A percentile compares a stretch with the other conserved stretches of the same genome.
Conservation (phyloP, 2,329 filamentous ascomycete species). For the Cytospora leucostoma region DNA sequence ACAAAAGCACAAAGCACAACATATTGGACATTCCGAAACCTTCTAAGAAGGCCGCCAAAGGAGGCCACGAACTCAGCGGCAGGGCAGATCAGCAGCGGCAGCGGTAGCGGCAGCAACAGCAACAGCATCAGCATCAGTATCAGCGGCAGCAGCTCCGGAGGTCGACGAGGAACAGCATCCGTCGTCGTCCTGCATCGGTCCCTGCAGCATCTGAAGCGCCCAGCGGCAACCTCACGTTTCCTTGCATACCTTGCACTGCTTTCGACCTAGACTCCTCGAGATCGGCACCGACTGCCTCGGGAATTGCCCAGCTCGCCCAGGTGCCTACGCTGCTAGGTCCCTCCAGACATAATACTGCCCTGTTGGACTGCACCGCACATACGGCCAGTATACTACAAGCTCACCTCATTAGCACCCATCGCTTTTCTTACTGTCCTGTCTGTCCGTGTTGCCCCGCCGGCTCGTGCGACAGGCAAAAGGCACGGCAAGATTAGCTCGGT, state of each 20-base stretch:
- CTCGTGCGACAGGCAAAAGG: constrained; percentile 18
- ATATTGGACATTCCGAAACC: not conserved
- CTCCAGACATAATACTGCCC: not conserved
- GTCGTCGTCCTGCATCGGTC: constrained; percentile 26
- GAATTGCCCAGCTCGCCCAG: constrained; percentile 12
- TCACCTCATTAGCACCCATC: not conserved
- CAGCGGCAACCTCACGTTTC: constrained; percentile 32
- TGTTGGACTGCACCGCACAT: constrained; percentile 15
- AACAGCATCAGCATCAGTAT: not conserved
- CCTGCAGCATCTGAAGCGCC: constrained; percentile 31
- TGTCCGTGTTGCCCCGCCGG: constrained; percentile 20
- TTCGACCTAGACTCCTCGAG: constrained; percentile 31
- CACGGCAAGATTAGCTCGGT: constrained; percentile 22
- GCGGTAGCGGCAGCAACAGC: not conserved
- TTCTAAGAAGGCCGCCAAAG: not conserved
- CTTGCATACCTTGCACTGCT: constrained; percentile 27
- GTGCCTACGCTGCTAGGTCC: constrained; percentile 6
- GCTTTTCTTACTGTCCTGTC: constrained; percentile 1
- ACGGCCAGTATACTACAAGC: not conserved
- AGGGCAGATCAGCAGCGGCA: not conserved
- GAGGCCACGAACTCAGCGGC: not conserved
- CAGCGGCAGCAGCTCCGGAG: constrained; percentile 12
- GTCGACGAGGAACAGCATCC: constrained; percentile 19
- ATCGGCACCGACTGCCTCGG: constrained; percentile 20
- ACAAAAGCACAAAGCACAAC: not conserved